A percentile compares a stretch with the other conserved stretches of the same genome.
Conservation (phyloP, 331 rosid genomes). For the Quercus lobata region DNA sequence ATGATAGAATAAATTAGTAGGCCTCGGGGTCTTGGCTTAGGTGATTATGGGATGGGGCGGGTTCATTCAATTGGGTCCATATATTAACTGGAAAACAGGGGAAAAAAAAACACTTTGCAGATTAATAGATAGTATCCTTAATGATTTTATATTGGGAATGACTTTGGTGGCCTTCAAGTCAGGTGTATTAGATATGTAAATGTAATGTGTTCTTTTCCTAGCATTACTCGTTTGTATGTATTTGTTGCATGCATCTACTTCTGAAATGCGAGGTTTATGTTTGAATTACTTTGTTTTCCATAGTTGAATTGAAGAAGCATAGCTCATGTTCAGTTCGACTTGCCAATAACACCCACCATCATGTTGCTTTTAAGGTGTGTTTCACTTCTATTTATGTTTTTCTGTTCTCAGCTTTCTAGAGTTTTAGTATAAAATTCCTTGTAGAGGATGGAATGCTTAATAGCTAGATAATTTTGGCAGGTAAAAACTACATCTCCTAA, state of each 20-base stretch:
- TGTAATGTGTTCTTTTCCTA: background rate
- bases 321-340: conserved; percentile 44
- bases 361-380: conserved; percentile 54
- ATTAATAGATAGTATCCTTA: background rate
- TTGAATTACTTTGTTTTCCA: background rate
- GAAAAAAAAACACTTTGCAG: background rate
- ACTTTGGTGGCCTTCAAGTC: background rate
- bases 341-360: conserved; percentile 28
- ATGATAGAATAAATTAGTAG: background rate
- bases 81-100: background rate
- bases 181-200: background rate
- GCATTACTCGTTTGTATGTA: background rate
- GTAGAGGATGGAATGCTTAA: background rate
- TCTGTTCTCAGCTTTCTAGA: background rate
- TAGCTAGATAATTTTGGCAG: conserved; percentile 40
- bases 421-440: background rate
- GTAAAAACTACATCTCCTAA: conserved; percentile 93
- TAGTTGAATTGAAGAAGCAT: conserved; percentile 54
- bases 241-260: background rate
- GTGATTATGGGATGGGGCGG: background rate
- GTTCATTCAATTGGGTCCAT: background rate
- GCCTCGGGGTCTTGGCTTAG: background rate
- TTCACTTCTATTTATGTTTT: background rate
- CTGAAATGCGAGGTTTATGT: background rate
- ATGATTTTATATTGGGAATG: background rate